These are phyloP conservation scores for Colletotrichum caudatum DNA, from an alignment of 2,329 filamentous ascomycete species.

Conservation along the genomic window DNA sequence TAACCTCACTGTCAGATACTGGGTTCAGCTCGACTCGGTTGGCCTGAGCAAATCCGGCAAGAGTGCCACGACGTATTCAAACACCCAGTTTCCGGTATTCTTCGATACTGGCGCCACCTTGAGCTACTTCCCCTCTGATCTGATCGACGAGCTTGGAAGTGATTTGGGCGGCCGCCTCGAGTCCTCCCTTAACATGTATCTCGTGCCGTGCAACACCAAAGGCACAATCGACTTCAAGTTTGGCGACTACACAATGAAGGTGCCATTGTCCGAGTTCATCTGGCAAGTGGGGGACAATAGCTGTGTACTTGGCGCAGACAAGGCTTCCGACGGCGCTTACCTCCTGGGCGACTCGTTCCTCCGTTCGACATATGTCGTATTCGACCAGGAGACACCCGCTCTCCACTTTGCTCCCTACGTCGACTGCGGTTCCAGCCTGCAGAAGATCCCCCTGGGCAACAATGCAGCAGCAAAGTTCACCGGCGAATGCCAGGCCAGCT, in stretches of 20 bases:
- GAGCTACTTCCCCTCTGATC: constrained; percentile 71
- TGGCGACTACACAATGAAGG: constrained; percentile 57
- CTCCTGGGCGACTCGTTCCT: constrained; percentile 61
- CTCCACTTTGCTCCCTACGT: constrained; percentile 46
- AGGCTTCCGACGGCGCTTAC: constrained; percentile 49
- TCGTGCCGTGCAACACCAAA: constrained; percentile 60
- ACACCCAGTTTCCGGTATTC: constrained; percentile 60
- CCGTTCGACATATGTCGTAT: constrained; percentile 58
- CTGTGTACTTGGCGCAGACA: constrained; percentile 61
- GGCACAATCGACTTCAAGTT: constrained; percentile 63
- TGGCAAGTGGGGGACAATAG: constrained; percentile 52
- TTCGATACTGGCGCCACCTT: constrained; percentile 77
- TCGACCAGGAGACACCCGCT: constrained; percentile 46
- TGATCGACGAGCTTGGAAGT: constrained; percentile 61
- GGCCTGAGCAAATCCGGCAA: constrained; percentile 50
- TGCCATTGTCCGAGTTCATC: constrained; percentile 61
- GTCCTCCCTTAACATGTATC: constrained; percentile 56
- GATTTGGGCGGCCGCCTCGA: constrained; percentile 60
- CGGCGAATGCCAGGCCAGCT: constrained; percentile 43
- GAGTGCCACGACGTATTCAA: constrained; percentile 41
- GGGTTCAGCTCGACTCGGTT: constrained; percentile 56
- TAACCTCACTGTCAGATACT: constrained; percentile 51
- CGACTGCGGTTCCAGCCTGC: constrained; percentile 46
- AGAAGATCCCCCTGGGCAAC: constrained; percentile 44
- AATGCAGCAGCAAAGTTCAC: constrained; percentile 43